Evolutionary conservation across 23 red algal genomes (phyloP).

Genomic region (Gracilaria caudata): DNA sequence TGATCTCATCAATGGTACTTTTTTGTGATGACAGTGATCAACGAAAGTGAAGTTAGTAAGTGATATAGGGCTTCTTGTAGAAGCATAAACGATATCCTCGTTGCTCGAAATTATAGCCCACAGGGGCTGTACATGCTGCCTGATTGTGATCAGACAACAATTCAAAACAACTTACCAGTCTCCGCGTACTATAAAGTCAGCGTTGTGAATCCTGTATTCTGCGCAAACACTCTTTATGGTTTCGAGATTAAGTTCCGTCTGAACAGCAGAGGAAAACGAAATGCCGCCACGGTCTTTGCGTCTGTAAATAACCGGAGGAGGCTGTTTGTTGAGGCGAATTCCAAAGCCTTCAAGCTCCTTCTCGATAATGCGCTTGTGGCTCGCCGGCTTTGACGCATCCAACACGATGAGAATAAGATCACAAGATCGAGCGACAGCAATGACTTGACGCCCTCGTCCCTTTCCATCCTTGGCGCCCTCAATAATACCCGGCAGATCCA

Average conservation of each 20-base stretch:
- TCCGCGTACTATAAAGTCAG: constrained; percentile 75
- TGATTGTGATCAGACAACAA: constrained; percentile 1
- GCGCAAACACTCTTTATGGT: constrained; percentile 77
- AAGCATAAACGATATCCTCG: background rate
- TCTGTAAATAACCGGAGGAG: constrained; percentile 72
- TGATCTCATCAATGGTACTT: constrained; percentile 92
- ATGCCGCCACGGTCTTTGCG: constrained; percentile 95
- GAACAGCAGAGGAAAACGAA: constrained; percentile 85
- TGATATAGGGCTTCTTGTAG: background rate
- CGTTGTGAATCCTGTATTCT: constrained; percentile 97
- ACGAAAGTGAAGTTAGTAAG: background rate
- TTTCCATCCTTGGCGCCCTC: constrained; percentile 98
- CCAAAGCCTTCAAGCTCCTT: constrained; percentile 94
- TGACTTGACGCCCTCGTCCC: constrained; percentile 95
- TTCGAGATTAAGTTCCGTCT: constrained; percentile 71
- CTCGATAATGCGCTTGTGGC: constrained; percentile 91
- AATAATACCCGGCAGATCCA: constrained; percentile 99
- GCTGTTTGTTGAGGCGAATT: constrained; percentile 95
- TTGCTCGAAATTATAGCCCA: background rate
- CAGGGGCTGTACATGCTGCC: background rate
- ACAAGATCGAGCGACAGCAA: constrained; percentile 96
- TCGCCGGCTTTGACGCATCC: constrained; percentile 89
- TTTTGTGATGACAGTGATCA: background rate
- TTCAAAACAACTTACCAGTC: constrained; percentile 52
- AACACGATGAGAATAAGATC: constrained; percentile 93